Percentiles rank a stretch among this genome's conserved stretches.
These are phyloP conservation scores for Pyrenochaeta sp. DNA, from an alignment of 2,329 filamentous ascomycete species.

Conservation along the genomic window DNA sequence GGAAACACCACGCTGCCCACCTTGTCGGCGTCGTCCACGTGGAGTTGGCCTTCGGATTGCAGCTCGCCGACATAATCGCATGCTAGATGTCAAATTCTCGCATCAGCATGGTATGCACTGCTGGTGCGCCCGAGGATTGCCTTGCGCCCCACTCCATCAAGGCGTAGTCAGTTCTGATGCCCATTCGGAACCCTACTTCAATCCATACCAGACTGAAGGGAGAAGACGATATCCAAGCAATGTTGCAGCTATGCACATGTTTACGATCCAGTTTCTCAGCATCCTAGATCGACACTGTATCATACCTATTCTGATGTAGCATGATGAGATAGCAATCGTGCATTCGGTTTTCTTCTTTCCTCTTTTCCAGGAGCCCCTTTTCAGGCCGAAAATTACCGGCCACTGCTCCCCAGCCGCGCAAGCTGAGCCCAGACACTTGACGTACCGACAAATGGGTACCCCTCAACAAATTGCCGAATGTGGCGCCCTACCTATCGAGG, in stretches of 20 bases:
- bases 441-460: neutral
- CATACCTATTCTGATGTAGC: neutral
- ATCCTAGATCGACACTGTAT: neutral
- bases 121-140: neutral
- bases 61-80: neutral
- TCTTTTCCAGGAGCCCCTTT: neutral
- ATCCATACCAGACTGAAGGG: neutral
- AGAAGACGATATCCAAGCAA: neutral
- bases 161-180: neutral
- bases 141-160: neutral
- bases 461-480: neutral
- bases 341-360: neutral
- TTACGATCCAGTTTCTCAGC: neutral
- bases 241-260: neutral
- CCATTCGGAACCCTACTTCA: neutral
- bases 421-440: neutral
- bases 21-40: neutral
- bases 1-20: neutral
- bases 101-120: neutral
- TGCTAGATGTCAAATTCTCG: neutral
- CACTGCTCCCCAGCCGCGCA: neutral
- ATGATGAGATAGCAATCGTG: neutral
- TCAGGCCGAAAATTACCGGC: conserved; percentile 8
- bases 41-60: neutral
- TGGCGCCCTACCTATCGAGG: neutral